A percentile compares a stretch with the other conserved stretches of the same genome.
Conservation (phyloP, 305 asterid species). For the Plantago rigida region DNA sequence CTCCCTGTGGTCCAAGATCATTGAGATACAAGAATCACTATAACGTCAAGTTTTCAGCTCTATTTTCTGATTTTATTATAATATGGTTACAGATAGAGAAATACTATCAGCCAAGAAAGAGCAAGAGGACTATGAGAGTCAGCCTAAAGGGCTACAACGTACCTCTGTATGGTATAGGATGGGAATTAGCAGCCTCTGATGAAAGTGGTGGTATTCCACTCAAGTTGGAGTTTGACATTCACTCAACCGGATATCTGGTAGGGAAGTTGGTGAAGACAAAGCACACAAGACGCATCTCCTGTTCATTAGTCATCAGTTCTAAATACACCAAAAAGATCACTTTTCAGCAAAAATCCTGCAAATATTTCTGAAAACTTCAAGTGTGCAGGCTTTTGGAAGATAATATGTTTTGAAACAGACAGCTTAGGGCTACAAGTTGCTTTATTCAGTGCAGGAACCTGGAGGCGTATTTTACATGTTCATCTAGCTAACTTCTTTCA, state of each 20-base stretch:
- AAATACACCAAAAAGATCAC: conserved; percentile 24
- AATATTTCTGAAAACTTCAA: conserved; percentile 24
- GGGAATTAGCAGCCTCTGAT: conserved; percentile 22
- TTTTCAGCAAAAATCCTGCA: conserved; percentile 43
- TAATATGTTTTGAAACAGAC: neutral
- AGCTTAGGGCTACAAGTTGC: neutral
- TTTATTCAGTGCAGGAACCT: neutral
- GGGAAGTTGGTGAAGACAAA: conserved; percentile 54
- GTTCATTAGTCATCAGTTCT: conserved; percentile 35
- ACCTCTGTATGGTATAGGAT: conserved; percentile 67
- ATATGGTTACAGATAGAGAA: conserved; percentile 37
- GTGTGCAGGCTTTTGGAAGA: neutral
- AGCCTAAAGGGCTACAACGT: conserved; percentile 40
- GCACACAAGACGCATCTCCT: conserved; percentile 37
- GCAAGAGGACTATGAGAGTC: conserved; percentile 33
- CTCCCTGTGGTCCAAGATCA: too few species aligned
- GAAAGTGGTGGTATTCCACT: conserved; percentile 35
- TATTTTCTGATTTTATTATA: neutral
- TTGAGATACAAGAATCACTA: too few species aligned
- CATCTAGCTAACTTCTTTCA: too few species aligned
- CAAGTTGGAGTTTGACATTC: conserved; percentile 37
- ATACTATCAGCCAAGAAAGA: conserved; percentile 50
- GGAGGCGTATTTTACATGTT: too few species aligned
- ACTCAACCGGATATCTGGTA: conserved; percentile 38
- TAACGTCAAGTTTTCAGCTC: neutral